Evolutionary conservation across 2,329 filamentous ascomycete species (phyloP), one percentile per base, ranked within the genome.

Genomic region (Ceratocystis eucalypticola): DNA sequence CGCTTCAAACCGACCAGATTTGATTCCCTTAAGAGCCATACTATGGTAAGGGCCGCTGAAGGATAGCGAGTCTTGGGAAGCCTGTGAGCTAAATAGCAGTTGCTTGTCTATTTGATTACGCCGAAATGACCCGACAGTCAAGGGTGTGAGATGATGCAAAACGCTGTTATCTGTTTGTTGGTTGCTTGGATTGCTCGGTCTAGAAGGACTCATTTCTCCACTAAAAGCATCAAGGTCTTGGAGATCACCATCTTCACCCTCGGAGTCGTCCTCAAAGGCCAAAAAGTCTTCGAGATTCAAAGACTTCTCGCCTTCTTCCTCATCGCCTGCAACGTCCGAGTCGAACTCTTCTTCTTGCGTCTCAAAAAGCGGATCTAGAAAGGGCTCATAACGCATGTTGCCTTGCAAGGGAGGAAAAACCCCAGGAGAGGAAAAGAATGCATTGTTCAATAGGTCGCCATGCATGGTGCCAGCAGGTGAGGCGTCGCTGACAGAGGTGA

Each of bases 391-490:
- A 6, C 88, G 87, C 74, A 91, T 88, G 4, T 65, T 59, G 2
- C 0, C 79, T 79, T 3, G 77, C 72, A 65, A 79, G 74, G 46
- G 76, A 71, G 41, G 28, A 22, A 62, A 65, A 10, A 48, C 33
- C 25, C n/a, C 44, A 10, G 55, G 41, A 17, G 33, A 37, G 3
- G 63, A 45, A 48, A 62, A 62, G 44, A 62, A 46, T 7, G 48
- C 33, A n/a, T 22, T 57, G 22, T 63, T 50, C 65, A 85, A 81
- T 76, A 91, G 85, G 70, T 86, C 87, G 62, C 86, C 87, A 77
- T 92, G 85, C 88, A 92, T 91, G 70, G 92, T 81, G 68, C 90
- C 88, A 66, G 86, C 85, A 20, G 85, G 83, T 68, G 88, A 86
- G 44, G 44, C 62, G 41, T 65, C 62, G 30, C 57, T 46, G 45